Evolutionary conservation across 2,329 filamentous ascomycete species (phyloP).

Genomic region (Aspergillus nomiae): DNA sequence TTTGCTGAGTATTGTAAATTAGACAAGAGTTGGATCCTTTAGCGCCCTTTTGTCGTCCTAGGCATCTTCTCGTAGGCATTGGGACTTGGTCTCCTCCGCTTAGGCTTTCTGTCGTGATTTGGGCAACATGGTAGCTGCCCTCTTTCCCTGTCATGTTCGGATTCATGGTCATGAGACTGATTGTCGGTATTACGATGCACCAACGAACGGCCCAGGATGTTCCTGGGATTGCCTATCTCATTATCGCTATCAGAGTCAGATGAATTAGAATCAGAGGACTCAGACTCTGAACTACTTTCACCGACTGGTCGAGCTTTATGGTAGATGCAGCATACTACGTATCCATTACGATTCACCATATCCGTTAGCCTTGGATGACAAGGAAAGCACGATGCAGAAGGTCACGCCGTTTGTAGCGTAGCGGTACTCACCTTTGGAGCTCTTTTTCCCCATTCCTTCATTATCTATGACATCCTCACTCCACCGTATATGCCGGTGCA

Average conservation of each 20-base stretch:
- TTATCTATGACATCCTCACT: slow-evolving; percentile 93
- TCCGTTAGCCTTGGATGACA: slow-evolving; percentile 49
- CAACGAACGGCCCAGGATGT: slow-evolving; percentile 1
- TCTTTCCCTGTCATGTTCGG: slow-evolving; percentile 19
- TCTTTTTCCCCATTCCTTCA: slow-evolving; percentile 90
- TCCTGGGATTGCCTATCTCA: slow-evolving; percentile 27
- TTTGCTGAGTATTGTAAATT: too few species aligned
- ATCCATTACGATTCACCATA: slow-evolving; percentile 76
- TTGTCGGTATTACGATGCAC: neutral
- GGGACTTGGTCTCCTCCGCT: slow-evolving; percentile 41
- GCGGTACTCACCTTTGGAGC: slow-evolving; percentile 74
- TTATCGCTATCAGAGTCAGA: slow-evolving; percentile 52
- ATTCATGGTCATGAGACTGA: slow-evolving; percentile 11
- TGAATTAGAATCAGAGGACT: slow-evolving; percentile 55
- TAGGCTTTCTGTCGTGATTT: slow-evolving; percentile 25
- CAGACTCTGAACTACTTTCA: slow-evolving; percentile 69
- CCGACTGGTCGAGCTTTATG: slow-evolving; percentile 79
- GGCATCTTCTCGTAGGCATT: slow-evolving; percentile 53
- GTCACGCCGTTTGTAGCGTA: neutral
- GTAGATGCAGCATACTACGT: slow-evolving; percentile 97
- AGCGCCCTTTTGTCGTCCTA: slow-evolving; percentile 27
- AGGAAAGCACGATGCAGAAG: neutral
- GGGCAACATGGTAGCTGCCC: slow-evolving; percentile 19
- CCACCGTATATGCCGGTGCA: slow-evolving; percentile 76
- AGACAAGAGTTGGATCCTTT: neutral